A percentile compares a stretch with the other conserved stretches of the same genome.
Evolutionary conservation across 768 basidiomycete genomes (phyloP).

Genomic region (Pulveroboletus sp.): DNA sequence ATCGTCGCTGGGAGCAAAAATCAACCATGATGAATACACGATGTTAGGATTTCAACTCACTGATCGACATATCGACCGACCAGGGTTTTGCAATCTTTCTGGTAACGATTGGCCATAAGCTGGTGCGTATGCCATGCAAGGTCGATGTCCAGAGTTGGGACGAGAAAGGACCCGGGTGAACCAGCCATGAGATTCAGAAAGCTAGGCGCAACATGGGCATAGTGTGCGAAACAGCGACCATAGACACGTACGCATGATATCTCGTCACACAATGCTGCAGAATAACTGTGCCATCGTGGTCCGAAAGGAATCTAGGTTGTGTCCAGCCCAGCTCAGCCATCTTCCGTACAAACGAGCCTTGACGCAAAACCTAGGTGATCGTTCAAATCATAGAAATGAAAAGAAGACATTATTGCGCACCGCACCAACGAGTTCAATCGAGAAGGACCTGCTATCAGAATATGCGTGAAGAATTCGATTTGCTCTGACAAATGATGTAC

Average conservation of each 20-base stretch:
- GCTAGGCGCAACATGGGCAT: slow-evolving; percentile 1
- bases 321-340: slow-evolving; percentile 54
- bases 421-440: slow-evolving; percentile 52
- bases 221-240: neutral
- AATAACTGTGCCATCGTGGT: slow-evolving; percentile 36
- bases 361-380: slow-evolving; percentile 43
- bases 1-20: slow-evolving; percentile 39
- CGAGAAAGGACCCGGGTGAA: slow-evolving; percentile 41
- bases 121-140: slow-evolving; percentile 74
- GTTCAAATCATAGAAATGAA: neutral
- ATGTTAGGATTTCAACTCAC: slow-evolving; percentile 29
- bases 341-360: slow-evolving; percentile 51
- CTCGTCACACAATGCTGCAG: slow-evolving; percentile 49
- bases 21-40: neutral
- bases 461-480: slow-evolving; percentile 45
- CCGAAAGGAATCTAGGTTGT: slow-evolving; percentile 35
- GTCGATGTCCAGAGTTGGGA: slow-evolving; percentile 67
- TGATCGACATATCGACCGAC: slow-evolving; percentile 52
- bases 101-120: slow-evolving; percentile 43
- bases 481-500: slow-evolving; percentile 25
- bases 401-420: slow-evolving; percentile 26
- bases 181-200: slow-evolving; percentile 53
- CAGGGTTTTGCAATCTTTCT: slow-evolving; percentile 35
- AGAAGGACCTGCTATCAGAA: slow-evolving; percentile 46
- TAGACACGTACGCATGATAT: slow-evolving; percentile 48